Evolutionary conservation across 352 stramenopile species (phyloP), one percentile per base, ranked within the genome.

Genomic region (Pythium scleroteichum): DNA sequence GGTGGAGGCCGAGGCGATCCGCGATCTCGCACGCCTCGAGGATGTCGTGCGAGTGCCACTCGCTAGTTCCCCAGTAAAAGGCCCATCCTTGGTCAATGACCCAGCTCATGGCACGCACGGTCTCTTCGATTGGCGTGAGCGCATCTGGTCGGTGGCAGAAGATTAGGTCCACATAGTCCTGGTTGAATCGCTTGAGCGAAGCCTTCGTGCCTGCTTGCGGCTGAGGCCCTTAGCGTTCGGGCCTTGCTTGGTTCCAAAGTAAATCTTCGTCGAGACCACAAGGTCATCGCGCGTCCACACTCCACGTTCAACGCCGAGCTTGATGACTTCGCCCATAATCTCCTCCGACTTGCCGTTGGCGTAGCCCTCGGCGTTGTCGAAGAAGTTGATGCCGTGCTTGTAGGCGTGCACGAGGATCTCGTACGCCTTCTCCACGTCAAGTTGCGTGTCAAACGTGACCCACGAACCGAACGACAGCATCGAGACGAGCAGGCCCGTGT

Each of bases 11-110:
- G 4, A 77, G 47, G 23, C 66, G 65, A 44, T 82, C 70, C 2
- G 70, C 72, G 44, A 82, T 66, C 27, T 75, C 67, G 40, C 69
- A 75, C 50, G 78, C 80, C 66, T 89, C 72, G 32, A 80, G 82
- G 45, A 92, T 84, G 53, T 90, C 76, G 26, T 82, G 53, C 45
- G 73, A 66, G 65, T 46, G 78, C 82, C 82, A 92, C 54, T 92
- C 82, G 56, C 71, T 86, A 23, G 38, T 44, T 17, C 38, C 38
- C 38, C 38, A 44, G 38, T 44, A 20, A 13, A 44, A 44, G 6
- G 38, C 38, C 38, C 38, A 44, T 6, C 38, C 38, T 13, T 44
- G 38, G 38, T 44, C 38, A n/a, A 44, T 44, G 13, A 44, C 38
- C 38, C 38, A 44, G 38, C 38, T 44, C 38, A 44, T 44, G 38